Conservation (phyloP, 352 stramenopile species). For the Phytophthora palmivora region DNA sequence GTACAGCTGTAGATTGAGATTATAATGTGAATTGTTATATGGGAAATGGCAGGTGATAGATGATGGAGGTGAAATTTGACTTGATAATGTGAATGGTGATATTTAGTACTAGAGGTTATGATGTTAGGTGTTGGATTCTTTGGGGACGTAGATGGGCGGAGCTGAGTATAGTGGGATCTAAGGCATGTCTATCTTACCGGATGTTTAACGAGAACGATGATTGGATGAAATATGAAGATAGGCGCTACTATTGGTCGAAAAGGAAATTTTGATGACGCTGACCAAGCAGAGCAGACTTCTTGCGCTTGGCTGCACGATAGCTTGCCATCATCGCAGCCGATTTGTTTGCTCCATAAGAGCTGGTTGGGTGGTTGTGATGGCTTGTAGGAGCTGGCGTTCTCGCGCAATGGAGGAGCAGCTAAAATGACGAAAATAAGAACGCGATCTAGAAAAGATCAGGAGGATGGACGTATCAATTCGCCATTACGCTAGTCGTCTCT, state of each 20-base stretch:
- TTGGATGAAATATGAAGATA: not conserved
- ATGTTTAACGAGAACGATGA: conserved; percentile 9
- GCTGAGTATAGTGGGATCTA: conserved; percentile 11
- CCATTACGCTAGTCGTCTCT: too few species aligned
- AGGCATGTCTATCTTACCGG: conserved; percentile 16
- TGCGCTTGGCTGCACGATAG: not conserved
- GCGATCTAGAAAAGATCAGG: too few species aligned
- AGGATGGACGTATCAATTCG: too few species aligned
- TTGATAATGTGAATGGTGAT: too few species aligned
- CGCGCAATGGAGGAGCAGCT: too few species aligned
- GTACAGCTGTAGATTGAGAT: not conserved
- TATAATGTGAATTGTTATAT: too few species aligned
- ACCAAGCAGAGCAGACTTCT: not conserved
- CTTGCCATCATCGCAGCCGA: conserved; percentile 15
- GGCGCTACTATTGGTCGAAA: conserved; percentile 6
- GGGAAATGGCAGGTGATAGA: too few species aligned
- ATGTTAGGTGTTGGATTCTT: conserved; percentile 8
- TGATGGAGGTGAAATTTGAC: too few species aligned
- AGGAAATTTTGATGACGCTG: not conserved
- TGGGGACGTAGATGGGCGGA: conserved; percentile 7
- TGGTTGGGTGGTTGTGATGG: not conserved
- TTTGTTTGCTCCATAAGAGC: not conserved
- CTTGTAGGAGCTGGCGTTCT: not conserved
- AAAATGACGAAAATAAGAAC: too few species aligned
- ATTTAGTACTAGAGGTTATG: too few species aligned